Evolutionary conservation across 495 filamentous ascomycete genomes (phyloP).

Genomic region (Pyronema omphalodes): DNA sequence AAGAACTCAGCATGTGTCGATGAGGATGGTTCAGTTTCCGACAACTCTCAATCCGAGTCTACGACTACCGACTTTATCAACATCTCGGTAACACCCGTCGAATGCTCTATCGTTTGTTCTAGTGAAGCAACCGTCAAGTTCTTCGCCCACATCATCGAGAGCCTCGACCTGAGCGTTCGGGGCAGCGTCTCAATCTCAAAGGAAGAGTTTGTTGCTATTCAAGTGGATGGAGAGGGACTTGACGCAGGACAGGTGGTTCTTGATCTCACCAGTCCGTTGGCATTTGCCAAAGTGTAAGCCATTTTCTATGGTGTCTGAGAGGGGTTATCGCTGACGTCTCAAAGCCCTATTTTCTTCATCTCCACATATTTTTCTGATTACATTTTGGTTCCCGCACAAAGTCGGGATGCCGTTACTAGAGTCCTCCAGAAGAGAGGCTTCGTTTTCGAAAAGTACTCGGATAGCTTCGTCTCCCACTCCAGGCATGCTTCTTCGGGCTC

Average conservation of each 20-base stretch:
- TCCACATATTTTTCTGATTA: conserved; percentile 97
- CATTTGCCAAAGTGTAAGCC: conserved; percentile 70
- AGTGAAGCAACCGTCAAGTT: conserved; percentile 48
- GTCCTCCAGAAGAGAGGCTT: conserved; percentile 68
- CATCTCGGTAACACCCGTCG: conserved; percentile 76
- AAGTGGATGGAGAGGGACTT: conserved; percentile 70
- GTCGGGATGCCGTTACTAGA: conserved; percentile 50
- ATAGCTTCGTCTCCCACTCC: conserved; percentile 43
- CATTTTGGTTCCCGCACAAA: conserved; percentile 69
- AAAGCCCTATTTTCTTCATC: conserved; percentile 86
- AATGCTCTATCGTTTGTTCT: conserved; percentile 84
- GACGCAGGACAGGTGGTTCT: conserved; percentile 88
- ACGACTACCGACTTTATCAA: conserved; percentile 62
- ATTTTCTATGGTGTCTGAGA: neutral
- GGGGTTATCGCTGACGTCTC: neutral
- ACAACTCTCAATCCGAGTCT: conserved; percentile 15
- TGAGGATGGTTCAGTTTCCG: conserved; percentile 8
- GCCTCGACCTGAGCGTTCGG: conserved; percentile 29
- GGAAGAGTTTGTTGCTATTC: conserved; percentile 73
- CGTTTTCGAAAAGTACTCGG: conserved; percentile 50
- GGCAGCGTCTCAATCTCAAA: conserved; percentile 51
- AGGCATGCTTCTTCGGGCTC: conserved; percentile 34
- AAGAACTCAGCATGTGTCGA: neutral
- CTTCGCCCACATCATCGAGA: conserved; percentile 50
- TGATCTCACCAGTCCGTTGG: conserved; percentile 78